Conservation (phyloP, 306 rosid species). For the Fragaria ananassa region DNA sequence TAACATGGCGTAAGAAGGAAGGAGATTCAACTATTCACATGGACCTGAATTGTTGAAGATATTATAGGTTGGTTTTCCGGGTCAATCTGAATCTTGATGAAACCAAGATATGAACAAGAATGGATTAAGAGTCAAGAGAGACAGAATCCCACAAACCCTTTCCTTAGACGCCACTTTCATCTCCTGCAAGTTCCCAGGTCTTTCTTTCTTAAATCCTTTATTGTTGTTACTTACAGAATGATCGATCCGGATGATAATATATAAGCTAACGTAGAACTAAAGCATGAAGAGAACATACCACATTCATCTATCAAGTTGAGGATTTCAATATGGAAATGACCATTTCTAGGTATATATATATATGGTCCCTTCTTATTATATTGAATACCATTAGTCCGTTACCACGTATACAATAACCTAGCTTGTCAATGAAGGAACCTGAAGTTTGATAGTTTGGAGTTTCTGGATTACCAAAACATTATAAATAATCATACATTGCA, state of each 20-base stretch:
- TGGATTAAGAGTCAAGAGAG: not conserved
- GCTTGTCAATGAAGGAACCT: not conserved
- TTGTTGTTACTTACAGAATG: not conserved
- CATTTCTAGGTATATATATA: not conserved
- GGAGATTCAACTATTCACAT: constrained; percentile 15
- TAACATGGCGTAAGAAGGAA: constrained; percentile 20
- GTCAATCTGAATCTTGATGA: constrained; percentile 22
- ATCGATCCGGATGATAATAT: not conserved
- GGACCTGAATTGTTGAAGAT: constrained; percentile 14
- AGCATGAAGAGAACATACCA: constrained; percentile 1
- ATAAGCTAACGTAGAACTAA: not conserved
- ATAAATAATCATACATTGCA: too few relatives aligned
- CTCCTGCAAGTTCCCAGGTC: constrained; percentile 36
- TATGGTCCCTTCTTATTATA: too few relatives aligned
- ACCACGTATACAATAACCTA: not conserved
- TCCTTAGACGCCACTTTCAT: constrained; percentile 57
- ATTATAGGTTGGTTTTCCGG: not conserved
- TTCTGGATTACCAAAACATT: too few relatives aligned
- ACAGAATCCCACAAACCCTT: constrained; percentile 29
- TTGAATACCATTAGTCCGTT: too few relatives aligned
- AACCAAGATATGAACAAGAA: constrained; percentile 23
- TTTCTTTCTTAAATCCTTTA: not conserved
- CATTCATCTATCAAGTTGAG: not conserved
- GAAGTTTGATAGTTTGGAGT: not conserved
- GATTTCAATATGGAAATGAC: not conserved